A percentile compares a stretch with the other conserved stretches of the same genome.
phyloP scores from a whole-genome alignment of 495 filamentous ascomycete species.

The Letharia columbiana region DNA sequence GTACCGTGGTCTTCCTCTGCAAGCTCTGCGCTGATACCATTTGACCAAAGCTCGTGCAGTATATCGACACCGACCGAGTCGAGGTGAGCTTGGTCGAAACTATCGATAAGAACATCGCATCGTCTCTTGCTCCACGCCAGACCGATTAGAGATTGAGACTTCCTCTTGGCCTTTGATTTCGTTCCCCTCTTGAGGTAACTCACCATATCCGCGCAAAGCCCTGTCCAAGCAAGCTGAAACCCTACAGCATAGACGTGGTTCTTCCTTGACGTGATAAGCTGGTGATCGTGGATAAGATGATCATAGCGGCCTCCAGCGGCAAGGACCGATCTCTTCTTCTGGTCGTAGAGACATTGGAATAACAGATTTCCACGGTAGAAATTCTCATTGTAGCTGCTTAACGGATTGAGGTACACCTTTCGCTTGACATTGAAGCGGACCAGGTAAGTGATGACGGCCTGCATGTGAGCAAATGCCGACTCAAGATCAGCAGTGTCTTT shows the following conservation, averaged over 20 bases:
- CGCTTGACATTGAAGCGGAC: slow-evolving; percentile 63
- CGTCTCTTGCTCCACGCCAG: slow-evolving; percentile 32
- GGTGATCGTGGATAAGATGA: slow-evolving; percentile 64
- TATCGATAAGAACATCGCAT: slow-evolving; percentile 78
- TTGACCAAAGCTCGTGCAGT: slow-evolving; percentile 69
- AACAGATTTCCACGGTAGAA: slow-evolving; percentile 84
- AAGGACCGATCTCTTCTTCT: slow-evolving; percentile 74
- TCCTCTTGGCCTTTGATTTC: slow-evolving; percentile 63
- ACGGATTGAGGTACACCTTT: slow-evolving; percentile 76
- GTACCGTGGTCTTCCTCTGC: slow-evolving; percentile 45
- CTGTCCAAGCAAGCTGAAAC: slow-evolving; percentile 85
- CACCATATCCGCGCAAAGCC: slow-evolving; percentile 57
- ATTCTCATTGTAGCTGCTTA: slow-evolving; percentile 84
- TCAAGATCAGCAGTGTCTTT: slow-evolving; percentile 59
- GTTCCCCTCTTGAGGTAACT: slow-evolving; percentile 51
- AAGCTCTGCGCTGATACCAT: slow-evolving; percentile 84
- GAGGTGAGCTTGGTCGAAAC: slow-evolving; percentile 70
- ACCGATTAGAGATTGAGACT: slow-evolving; percentile 36
- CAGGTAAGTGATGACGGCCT: slow-evolving; percentile 63
- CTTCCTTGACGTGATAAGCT: slow-evolving; percentile 41
- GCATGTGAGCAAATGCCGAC: slow-evolving; percentile 68
- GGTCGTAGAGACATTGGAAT: slow-evolving; percentile 87
- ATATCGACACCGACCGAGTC: slow-evolving; percentile 67
- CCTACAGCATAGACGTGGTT: slow-evolving; percentile 67
- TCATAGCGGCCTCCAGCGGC: slow-evolving; percentile 94